Base-by-base conservation (phyloP, 1,284 basidiomycete genomes). In the Ustilago cynodontis region DNA sequence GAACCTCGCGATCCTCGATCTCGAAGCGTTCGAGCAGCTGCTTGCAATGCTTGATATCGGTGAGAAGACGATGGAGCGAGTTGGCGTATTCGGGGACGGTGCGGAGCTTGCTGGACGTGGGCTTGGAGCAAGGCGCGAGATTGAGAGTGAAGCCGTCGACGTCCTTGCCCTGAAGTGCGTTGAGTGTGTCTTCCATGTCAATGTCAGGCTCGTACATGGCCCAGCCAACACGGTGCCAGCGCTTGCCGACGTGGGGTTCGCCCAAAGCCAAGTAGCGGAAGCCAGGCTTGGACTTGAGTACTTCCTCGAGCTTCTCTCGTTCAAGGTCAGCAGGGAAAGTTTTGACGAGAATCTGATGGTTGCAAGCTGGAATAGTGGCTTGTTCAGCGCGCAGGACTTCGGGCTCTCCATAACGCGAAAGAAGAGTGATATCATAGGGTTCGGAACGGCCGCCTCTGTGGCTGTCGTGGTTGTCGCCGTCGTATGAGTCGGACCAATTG, bases 231-330 rank as follows among this genome's bases (percentile, higher is more conserved):
- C 82, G 71, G 50, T 73, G 65, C 70, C 75, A 83, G 18, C 69
- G 53, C 54, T 81, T 82, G 59, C 64, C 67, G 33, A 65, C 70
- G 54, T 82, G 79, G 14, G 81, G 80, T 58, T 85, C 83, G 28
- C 81, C 78, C 8, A 84, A 29, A 14, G 83, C 83, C 1, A 83
- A 63, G 56, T 85, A 84, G 11, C 58, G 70, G 59, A 82, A 85
- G 20, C 82, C 82, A 2, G 77, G 61, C 47, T 72, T 62, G n/a
- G 59, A 67, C 28, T 59, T 57, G 33, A 82, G 73, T 22, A 77
- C 66, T 7, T 68, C 67, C 31, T 85, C 82, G 22, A 85, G 67
- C 52, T 65, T 73, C 4, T 65, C 62, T 5, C 83, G 59, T 5
- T 65, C 26, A 3, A 79, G 22, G n/a, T 81, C 77, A 2, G 80